Base-by-base conservation (phyloP, 2,329 filamentous ascomycete species). In the Claviceps arundinis region DNA sequence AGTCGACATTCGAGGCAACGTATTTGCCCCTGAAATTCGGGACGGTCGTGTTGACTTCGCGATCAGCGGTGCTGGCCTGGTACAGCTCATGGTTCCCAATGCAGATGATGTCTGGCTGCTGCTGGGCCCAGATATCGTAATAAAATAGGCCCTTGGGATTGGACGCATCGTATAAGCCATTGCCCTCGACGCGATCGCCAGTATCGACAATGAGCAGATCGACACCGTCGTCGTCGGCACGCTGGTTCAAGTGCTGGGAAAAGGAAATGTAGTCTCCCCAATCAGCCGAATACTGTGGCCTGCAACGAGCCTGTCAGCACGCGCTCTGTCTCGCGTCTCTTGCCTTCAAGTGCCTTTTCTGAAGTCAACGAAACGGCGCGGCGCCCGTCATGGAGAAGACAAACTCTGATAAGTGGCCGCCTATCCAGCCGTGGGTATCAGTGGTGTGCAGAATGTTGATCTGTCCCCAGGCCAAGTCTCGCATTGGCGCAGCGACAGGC, bases 231-330 rank as follows among this genome's bases (percentile, higher is more conserved):
- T 81, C 78, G 62, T 96, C 87, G 52, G 89, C 89, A 62, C 80
- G 83, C 58, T 81, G 77, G 52, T 81, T 85, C 75, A 98, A 81
- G 64, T 91, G 89, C 38, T 84, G 75, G 37, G 89, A 81, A 64
- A 98, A 96, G 6, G 91, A 96, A 61, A 97, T 78, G 68, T 97
- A 98, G 70, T 98, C 93, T 54, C 93, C 93, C 89, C 93, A 97
- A 68, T 98, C 93, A 47, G 89, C 91, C 6, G 88, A 90, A 68
- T 94, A 98, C 55, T 93, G 91, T 2, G 89, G 77, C 70, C 85
- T 89, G 56, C 43, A 14, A 16, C 8, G 6, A 24, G 30, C 30
- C 30, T 34, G 30, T 34, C 30, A 34, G 30, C 30, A 34, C 30
- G 30, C 30, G 30, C 30, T 34, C 30, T 34, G 30, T 34, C 30